Evolutionary conservation across 768 basidiomycete species (phyloP), one percentile per base, ranked within the genome.

Genomic region (Dioszegia crocea): DNA sequence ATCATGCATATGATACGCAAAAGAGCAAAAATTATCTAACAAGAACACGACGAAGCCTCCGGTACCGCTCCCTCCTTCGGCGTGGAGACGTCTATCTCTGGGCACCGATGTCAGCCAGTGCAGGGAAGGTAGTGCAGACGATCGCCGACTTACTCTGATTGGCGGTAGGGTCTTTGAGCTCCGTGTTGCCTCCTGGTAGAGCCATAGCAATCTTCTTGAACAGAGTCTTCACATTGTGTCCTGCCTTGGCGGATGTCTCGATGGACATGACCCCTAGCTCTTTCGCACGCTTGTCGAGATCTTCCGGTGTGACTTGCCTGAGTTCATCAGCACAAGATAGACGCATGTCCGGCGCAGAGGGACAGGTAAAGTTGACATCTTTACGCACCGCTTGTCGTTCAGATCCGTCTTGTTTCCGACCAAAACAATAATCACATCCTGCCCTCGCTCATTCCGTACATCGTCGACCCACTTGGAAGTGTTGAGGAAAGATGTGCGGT

Each of bases 201-300:
- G 92, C 92, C 87, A 98, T 86, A 1, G 96, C 96, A 65, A 99
- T 99, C 82, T 98, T 98, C 81, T 97, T 93, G 83, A 99, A 99
- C 66, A 99, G 78, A 65, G 89, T 89, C 81, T 99, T 99, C 61
- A 99, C 96, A 65, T 99, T 99, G 77, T 98, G 96, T 2, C 96
- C 96, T 6, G 96, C 96, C 77, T 99, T 99, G 29, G 96, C 96
- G 27, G 91, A 96, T 9, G 96, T 98, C 79, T 99, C 96, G 87
- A 98, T 98, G 75, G 94, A 96, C 87, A 98, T 90, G 66, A 98
- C 90, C 70, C 86, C 87, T 63, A 96, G 80, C 75, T 94, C 87
- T 44, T 89, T 87, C 14, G 92, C 83, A 73, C 91, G 91, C 44
- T 86, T 84, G 24, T 93, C 94, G 11, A 94, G 91, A 74, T 98